Percentiles rank a stretch among this genome's conserved stretches.
These are phyloP conservation scores for Ascochyta lentis DNA, from an alignment of 2,329 filamentous ascomycete species.

Conservation along the genomic window DNA sequence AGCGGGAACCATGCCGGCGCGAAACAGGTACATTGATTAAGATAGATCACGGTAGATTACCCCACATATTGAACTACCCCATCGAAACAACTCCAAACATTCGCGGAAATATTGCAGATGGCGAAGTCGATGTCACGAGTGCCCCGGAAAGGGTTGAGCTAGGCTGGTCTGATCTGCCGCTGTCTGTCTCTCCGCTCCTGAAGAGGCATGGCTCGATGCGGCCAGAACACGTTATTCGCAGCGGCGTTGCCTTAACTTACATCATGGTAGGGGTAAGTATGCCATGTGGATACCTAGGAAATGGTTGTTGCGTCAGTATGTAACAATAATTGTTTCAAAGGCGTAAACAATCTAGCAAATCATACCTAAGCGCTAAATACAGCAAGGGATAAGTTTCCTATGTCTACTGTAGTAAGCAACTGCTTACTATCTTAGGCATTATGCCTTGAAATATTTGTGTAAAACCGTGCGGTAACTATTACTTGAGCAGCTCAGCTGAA, in stretches of 20 bases:
- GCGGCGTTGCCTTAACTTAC: not conserved
- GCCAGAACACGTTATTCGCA: not conserved
- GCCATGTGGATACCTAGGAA: too few species aligned
- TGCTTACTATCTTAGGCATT: too few species aligned
- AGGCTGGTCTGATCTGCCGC: conserved; percentile 3
- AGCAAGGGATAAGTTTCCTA: too few species aligned
- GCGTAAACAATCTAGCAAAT: too few species aligned
- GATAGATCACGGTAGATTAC: conserved; percentile 27
- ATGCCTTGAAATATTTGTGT: too few species aligned
- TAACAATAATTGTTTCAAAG: too few species aligned
- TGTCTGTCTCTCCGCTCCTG: conserved; percentile 20
- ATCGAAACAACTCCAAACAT: conserved; percentile 12
- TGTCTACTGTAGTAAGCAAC: too few species aligned
- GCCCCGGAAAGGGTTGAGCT: not conserved
- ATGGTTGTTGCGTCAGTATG: too few species aligned
- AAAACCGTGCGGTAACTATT: too few species aligned
- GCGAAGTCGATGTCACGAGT: not conserved
- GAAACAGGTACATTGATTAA: conserved; percentile 38
- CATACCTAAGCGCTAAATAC: too few species aligned
- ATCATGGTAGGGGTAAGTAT: too few species aligned
- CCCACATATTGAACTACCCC: conserved; percentile 23
- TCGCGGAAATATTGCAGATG: conserved; percentile 30
- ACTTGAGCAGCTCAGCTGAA: too few species aligned
- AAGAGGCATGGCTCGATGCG: conserved; percentile 16
- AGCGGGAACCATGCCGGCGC: conserved; percentile 21